Base-by-base conservation (phyloP, 2,329 filamentous ascomycete species). In the Cladosporium sphaerospermum region DNA sequence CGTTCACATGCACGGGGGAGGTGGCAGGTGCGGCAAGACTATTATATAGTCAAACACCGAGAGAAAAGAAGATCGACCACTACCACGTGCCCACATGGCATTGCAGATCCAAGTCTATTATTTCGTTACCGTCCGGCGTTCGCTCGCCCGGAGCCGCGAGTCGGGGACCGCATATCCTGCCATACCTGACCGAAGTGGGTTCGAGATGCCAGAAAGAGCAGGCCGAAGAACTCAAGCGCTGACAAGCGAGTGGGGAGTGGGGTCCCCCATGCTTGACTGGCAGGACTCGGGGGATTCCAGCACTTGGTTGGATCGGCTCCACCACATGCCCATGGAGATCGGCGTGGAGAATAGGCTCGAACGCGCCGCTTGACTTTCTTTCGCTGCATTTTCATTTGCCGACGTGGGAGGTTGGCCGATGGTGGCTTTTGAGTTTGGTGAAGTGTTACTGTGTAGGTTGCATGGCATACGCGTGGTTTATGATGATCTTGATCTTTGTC, bases 141-240 rank as follows among this genome's bases (percentile, higher is more conserved):
- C 41, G 32, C 28, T 33, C 23, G 23, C 23, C 23, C 23, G 23
- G 23, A 5, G 23, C 23, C 23, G 23, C 23, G 23, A 28, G 23
- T 28, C 23, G 23, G 23, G 23, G 23, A 28, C 23, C 23, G 23
- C 23, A 28, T 4, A 28, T 28, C 23, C 23, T 28, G 3, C 7
- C 23, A 28, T 28, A 28, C 23, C 23, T 28, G 5, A 28, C 23
- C 2, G 39, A 18, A 41, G 14, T 19, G 9, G 48, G 32, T 23
- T 51, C 48, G 40, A 43, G 13, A 51, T 51, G 40, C 48, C 48
- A 13, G 19, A 51, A 44, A 32, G 18, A 51, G 48, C 36, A 49
- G 32, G 32, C 16, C 39, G 48, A 39, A 28, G 31, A n/a, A 41
- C 32, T 51, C 32, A 50, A 50, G 40, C 47, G 47, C 39, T 33